Evolutionary conservation across 2,329 filamentous ascomycete genomes (phyloP), one percentile per base, ranked within the genome.

Genomic region (Phoma sp.): DNA sequence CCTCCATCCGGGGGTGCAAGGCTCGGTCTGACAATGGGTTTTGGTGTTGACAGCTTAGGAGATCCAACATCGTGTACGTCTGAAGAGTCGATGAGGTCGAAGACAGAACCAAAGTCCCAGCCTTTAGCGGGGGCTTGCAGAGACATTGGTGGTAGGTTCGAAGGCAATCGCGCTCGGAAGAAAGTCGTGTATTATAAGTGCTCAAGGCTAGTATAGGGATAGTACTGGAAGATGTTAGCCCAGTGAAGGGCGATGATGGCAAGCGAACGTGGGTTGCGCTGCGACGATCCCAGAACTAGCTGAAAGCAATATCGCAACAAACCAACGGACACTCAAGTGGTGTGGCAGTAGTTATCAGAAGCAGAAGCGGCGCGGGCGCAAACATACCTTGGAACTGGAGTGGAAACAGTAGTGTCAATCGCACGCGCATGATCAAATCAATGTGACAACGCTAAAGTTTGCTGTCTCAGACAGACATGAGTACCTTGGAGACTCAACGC

Each of bases 101-200:
- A 69, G 35, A 76, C 77, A n/a, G 76, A 70, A 52, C 76, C 73
- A 49, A 81, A 77, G 64, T 79, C 77, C 79, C 79, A 81, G 38
- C 75, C 69, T 50, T 72, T 73, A 47, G 71, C 68, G 40, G 67
- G 55, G 13, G 71, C 69, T 52, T 68, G 65, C 39, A 69, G 68
- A 58, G 69, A 70, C 72, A 75, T 75, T 51, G 52, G 50, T 38
- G 22, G 14, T 18, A 40, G 35, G 14, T 45, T 42, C 38, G 23
- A 13, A 37, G 7, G 18, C 13, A n/a, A 30, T 32, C 25, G 35
- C 33, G 18, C 25, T 46, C 33, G n/a, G 32, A n/a, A 10, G 10
- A 11, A 44, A 44, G 23, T 18, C 9, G 52, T 52, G 45, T 54
- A 18, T 40, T 38, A 39, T n/a, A 45, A 30, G 42, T 46, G 53